Evolutionary conservation across 176 grass and related monocot genomes (phyloP), one percentile per base, ranked within the genome.

Genomic region (Oryza meyeriana): DNA sequence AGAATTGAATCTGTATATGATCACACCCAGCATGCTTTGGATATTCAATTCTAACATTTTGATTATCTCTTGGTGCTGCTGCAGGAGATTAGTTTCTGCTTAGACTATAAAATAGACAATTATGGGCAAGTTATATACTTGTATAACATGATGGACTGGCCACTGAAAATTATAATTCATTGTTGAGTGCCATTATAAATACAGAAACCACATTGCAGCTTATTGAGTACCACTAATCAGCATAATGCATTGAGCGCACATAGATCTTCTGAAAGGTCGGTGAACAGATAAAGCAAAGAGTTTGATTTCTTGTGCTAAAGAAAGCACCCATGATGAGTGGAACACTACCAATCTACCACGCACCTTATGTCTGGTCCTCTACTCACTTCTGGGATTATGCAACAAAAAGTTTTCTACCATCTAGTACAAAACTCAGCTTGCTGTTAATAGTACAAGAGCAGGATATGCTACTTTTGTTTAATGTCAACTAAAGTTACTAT

Each of bases 51-150:
- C 30, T 66, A 34, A 32, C 18, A 68, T n/a, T 68, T 68, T n/a
- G 33, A n/a, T 22, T 22, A 20, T 36, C 64, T 34, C 17, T 18
- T 68, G 18, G 42, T 66, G 27, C 35, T 66, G 29, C 28, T 18
- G 32, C 28, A 25, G 28, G 62, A 24, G 77, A 79, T 79, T 66
- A 29, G 28, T 79, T 79, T 79, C 41, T 67, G 41, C 2, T 64
- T 42, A 64, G 0, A 10, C 35, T 45, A 45, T 45, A 45, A 45
- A 45, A 45, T 12, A 45, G 11, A 45, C 12, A 14, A 14, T 64
- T 78, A 78, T 64, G 75, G 26, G 58, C 24, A 78, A 78, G 17
- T 12, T 25, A 64, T 78, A 64, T 44, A 16, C 36, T 42, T 78
- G 75, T 78, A 62, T 6, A 44, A 26, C 63, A 77, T 77, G 26